Evolutionary conservation across 352 stramenopile genomes (phyloP).

Genomic region (Phytopythium vexans): DNA sequence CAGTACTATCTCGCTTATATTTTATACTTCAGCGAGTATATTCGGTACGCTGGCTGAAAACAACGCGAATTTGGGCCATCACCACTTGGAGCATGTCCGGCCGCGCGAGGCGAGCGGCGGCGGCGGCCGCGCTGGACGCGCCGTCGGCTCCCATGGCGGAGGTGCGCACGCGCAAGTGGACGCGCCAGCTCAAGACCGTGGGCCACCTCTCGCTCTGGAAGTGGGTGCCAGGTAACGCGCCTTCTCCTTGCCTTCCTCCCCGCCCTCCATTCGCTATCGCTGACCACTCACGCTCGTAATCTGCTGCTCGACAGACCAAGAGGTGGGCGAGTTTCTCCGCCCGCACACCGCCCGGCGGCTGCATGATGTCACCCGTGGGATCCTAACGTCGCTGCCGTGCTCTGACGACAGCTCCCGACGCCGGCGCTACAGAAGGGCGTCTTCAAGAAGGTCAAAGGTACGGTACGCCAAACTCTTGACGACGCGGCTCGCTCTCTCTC

Average conservation of each 20-base stretch:
- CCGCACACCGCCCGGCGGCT: no score
- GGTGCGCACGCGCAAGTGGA: constrained; percentile 75
- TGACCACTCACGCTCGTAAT: constrained; percentile 1
- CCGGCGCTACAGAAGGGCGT: constrained; percentile 57
- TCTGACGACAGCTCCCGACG: constrained; percentile 38
- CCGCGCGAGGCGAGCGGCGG: constrained; percentile 30
- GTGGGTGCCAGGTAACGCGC: constrained; percentile 53
- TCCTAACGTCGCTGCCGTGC: not conserved
- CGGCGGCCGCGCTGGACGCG: constrained; percentile 25
- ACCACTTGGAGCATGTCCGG: constrained; percentile 41
- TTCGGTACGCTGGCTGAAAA: constrained; percentile 1
- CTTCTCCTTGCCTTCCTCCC: not conserved
- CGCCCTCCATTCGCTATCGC: not conserved
- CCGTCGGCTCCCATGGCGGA: constrained; percentile 53
- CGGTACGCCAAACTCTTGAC: not conserved
- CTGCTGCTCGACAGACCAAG: constrained; percentile 32
- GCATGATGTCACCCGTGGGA: no score
- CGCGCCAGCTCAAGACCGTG: constrained; percentile 61
- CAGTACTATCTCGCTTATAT: not conserved
- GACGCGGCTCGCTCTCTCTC: not conserved
- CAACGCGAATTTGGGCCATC: not conserved
- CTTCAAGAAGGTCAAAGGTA: constrained; percentile 76
- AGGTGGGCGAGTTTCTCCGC: constrained; percentile 20
- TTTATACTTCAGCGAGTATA: constrained; percentile 1
- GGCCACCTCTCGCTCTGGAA: constrained; percentile 70